Percentiles rank a stretch among this genome's conserved stretches.
Conservation (phyloP, 768 basidiomycete genomes). For the Symmetrospora coprosmae region DNA sequence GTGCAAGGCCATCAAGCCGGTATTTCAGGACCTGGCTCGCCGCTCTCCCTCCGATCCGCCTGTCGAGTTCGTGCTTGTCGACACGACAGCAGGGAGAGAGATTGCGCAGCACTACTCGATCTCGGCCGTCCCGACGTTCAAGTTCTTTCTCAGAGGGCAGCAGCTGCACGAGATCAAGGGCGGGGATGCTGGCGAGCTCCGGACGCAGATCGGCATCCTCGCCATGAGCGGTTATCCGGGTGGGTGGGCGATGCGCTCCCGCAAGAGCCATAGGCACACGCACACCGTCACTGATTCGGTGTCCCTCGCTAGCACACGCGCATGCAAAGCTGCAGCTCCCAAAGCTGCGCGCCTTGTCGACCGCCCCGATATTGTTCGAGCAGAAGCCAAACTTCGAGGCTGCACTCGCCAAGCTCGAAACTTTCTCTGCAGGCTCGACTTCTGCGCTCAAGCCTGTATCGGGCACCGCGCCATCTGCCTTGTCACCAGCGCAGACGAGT, state of each 20-base stretch:
- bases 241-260: conserved; percentile 38
- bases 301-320: no score
- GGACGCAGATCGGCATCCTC: conserved; percentile 58
- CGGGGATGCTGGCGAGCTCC: conserved; percentile 53
- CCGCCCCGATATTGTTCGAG: conserved; percentile 62
- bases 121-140: conserved; percentile 69
- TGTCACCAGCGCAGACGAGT: background rate
- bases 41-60: conserved; percentile 39
- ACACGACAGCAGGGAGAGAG: conserved; percentile 53
- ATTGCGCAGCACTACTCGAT: conserved; percentile 55
- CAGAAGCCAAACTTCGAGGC: conserved; percentile 57
- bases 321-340: conserved; percentile 50
- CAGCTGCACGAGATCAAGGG: conserved; percentile 62
- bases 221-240: conserved; percentile 66
- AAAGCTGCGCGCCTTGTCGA: conserved; percentile 36
- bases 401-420: conserved; percentile 48
- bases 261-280: background rate
- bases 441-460: conserved; percentile 24
- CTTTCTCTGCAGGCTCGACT: conserved; percentile 42
- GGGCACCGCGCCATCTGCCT: conserved; percentile 48
- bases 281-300: no score
- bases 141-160: conserved; percentile 65
- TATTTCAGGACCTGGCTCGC: conserved; percentile 62
- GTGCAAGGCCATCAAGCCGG: conserved; percentile 67
- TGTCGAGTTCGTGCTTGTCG: conserved; percentile 70